Conservation (phyloP, 305 asterid genomes). For the Ruellia speciosa region DNA sequence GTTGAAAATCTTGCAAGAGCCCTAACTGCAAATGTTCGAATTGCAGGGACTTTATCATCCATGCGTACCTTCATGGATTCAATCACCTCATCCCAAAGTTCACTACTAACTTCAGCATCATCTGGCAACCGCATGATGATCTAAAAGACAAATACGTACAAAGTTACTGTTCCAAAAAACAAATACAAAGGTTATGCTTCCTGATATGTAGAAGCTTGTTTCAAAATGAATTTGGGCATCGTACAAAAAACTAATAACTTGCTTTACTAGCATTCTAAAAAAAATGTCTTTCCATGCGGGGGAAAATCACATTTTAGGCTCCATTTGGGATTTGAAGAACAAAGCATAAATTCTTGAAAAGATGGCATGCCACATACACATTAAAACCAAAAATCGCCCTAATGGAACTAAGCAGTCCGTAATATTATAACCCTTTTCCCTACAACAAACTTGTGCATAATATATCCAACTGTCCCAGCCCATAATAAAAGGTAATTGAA, state of each 20-base stretch:
- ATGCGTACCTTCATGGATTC: constrained; percentile 66
- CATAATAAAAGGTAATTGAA: neutral
- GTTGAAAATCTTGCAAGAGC: constrained; percentile 80
- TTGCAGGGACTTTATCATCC: constrained; percentile 67
- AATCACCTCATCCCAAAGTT: constrained; percentile 94
- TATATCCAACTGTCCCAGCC: neutral
- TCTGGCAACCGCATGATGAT: constrained; percentile 90
- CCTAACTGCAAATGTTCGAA: constrained; percentile 74
- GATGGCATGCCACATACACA: neutral
- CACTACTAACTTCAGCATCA: constrained; percentile 83
- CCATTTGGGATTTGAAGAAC: neutral
- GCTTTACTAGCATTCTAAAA: too few species aligned
- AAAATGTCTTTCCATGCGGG: neutral
- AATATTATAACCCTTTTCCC: neutral
- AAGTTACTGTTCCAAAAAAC: too few species aligned
- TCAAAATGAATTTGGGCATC: neutral
- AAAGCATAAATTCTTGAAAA: neutral
- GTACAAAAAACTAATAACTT: neutral
- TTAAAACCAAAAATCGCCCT: neutral
- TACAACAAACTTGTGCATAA: too few species aligned
- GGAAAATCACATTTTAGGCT: neutral
- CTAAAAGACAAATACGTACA: constrained; percentile 23
- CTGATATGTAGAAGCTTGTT: neutral
- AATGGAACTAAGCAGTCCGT: neutral
- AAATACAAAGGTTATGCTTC: neutral